Base-by-base conservation (phyloP, 768 basidiomycete genomes). In the Pulveroboletus ravenelii region DNA sequence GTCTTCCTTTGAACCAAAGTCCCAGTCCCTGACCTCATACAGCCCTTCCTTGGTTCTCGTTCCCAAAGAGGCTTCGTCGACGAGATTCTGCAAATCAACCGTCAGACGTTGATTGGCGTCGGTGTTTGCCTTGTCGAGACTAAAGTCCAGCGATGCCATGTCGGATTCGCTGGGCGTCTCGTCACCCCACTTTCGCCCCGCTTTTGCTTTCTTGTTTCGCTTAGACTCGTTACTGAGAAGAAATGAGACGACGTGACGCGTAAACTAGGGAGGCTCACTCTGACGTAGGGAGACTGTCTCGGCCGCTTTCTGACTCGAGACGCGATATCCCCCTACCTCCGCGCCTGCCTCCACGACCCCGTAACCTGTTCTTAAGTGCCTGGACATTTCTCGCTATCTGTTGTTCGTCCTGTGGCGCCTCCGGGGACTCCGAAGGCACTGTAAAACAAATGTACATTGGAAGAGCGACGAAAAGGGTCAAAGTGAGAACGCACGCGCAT, bases 101-200 rank as follows among this genome's bases (percentile, higher is more conserved):
- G 75, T 70, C 25, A 48, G 23, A 18, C 59, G 55, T 20, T 57
- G 65, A 3, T 63, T 66, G 37, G 62, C 62, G 4, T 63, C 52
- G 6, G 63, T 55, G 46, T 75, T 75, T 1, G 71, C 53, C 55
- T 81, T 82, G 59, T 87, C 81, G 42, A 72, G 58, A 56, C 87
- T 91, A 67, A 89, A 98, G 68, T 99, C 93, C 47, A 97, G 78
- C 37, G 88, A 84, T 6, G 87, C 91, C 90, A 98, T 95, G 56
- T 98, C 96, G 14, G 78, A 77, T 56, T 91, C 89, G 10, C 83
- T 85, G 4, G 87, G 85, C 2, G 78, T 76, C 56, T 84, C 79
- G 61, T 95, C 82, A 20, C 85, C 92, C 96, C 96, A 99, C 71
- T 93, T 98, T 29, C 96, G 84, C 67, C 87, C 86, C 13, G 73